Percentiles rank a stretch among this genome's conserved stretches.
phyloP scores from a whole-genome alignment of 129 eudicot species.

The Tagetes erecta region DNA sequence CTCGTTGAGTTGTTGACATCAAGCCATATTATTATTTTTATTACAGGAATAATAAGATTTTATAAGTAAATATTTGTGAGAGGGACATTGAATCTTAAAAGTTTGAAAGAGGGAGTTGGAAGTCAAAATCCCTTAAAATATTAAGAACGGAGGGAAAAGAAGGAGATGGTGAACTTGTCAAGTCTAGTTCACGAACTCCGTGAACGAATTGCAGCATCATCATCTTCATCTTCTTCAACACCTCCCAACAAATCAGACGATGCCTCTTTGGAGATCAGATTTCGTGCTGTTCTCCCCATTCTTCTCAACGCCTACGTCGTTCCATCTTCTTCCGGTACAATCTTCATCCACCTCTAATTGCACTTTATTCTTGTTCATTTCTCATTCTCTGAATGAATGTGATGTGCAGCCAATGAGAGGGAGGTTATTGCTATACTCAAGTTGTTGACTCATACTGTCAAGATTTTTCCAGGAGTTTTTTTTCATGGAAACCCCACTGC shows the following conservation, averaged over 20 bases:
- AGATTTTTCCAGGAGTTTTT: constrained; percentile 83
- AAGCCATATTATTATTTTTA: too few species aligned
- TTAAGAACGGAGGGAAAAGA: not conserved
- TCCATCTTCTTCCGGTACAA: constrained; percentile 69
- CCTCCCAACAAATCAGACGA: constrained; percentile 50
- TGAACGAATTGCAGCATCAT: constrained; percentile 82
- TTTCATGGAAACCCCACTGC: constrained; percentile 77
- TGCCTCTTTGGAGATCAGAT: constrained; percentile 63
- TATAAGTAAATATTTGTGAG: too few species aligned
- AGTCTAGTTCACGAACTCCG: constrained; percentile 94
- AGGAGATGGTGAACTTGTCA: constrained; percentile 72
- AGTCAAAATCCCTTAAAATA: too few species aligned
- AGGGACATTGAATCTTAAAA: too few species aligned
- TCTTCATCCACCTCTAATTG: not conserved
- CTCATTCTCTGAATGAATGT: not conserved
- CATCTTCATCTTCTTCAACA: constrained; percentile 81
- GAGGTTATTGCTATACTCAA: constrained; percentile 83
- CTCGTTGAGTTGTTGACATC: too few species aligned
- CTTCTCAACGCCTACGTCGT: constrained; percentile 81
- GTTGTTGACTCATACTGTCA: constrained; percentile 68
- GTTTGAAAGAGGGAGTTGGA: too few species aligned
- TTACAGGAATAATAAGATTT: too few species aligned
- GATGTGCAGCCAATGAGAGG: constrained; percentile 64
- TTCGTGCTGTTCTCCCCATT: constrained; percentile 83
- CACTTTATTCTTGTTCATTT: not conserved